phyloP scores from a whole-genome alignment of 306 rosid species.

The Cucurbita ficifolia region DNA sequence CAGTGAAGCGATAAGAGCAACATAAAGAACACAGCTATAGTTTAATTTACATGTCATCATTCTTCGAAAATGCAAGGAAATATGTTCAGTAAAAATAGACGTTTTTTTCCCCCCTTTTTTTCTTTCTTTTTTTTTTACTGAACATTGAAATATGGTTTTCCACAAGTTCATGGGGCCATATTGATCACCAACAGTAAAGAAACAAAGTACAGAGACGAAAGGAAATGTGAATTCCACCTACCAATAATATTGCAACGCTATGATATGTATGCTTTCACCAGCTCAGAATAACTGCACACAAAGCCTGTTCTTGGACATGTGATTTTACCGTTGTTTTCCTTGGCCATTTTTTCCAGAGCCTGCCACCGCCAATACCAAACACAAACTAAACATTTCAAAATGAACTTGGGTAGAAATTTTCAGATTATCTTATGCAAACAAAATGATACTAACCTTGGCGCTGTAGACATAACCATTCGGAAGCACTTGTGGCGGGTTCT shows the following conservation, averaged over 20 bases:
- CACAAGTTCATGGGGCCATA: background rate
- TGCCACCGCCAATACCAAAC: slow-evolving; percentile 16
- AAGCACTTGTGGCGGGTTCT: slow-evolving; percentile 85
- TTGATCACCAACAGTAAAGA: background rate
- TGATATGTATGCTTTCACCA: slow-evolving; percentile 68
- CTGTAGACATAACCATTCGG: slow-evolving; percentile 96
- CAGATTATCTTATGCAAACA: background rate
- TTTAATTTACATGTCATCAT: background rate
- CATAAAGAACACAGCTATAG: background rate
- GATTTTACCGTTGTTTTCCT: slow-evolving; percentile 55
- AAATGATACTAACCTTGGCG: slow-evolving; percentile 42
- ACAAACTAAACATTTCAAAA: background rate
- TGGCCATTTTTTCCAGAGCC: slow-evolving; percentile 93
- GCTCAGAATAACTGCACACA: slow-evolving; percentile 40
- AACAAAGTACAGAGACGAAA: background rate
- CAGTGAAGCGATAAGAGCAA: too few relatives aligned
- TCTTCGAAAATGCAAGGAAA: background rate
- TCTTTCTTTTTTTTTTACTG: too few relatives aligned
- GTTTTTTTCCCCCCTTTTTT: background rate
- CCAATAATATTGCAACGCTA: slow-evolving; percentile 1
- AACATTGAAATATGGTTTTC: background rate
- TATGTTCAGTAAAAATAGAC: background rate
- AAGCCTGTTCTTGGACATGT: slow-evolving; percentile 74
- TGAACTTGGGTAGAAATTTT: background rate
- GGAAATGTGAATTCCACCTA: background rate